phyloP scores from a whole-genome alignment of 495 filamentous ascomycete genomes.

The Neurospora sp. region DNA sequence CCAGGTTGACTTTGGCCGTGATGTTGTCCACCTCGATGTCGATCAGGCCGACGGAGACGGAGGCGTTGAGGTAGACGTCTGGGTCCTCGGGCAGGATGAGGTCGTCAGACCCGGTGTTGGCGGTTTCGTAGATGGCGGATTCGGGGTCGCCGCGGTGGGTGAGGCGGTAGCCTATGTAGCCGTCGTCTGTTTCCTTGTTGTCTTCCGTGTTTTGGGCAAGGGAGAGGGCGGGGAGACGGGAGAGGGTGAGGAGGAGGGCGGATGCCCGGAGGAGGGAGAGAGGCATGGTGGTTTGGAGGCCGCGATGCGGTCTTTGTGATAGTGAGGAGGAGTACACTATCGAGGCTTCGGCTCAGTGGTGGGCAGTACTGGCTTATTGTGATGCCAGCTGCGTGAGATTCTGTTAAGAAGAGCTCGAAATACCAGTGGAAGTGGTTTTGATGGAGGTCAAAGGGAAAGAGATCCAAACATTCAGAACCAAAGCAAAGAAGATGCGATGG shows the following conservation, averaged over 20 bases:
- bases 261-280: slow-evolving; percentile 15
- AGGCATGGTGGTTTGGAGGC: slow-evolving; percentile 6
- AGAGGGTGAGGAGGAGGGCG: slow-evolving; percentile 13
- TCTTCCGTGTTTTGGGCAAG: background rate
- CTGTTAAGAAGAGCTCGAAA: too few relatives aligned
- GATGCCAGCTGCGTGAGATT: too few relatives aligned
- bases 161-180: slow-evolving; percentile 47
- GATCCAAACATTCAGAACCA: background rate
- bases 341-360: too few relatives aligned
- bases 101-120: slow-evolving; percentile 30
- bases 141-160: slow-evolving; percentile 37
- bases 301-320: background rate
- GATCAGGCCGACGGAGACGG: slow-evolving; percentile 42
- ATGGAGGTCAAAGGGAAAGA: background rate
- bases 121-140: slow-evolving; percentile 40
- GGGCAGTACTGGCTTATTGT: too few relatives aligned
- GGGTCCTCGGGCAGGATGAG: slow-evolving; percentile 31
- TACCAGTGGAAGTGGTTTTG: too few relatives aligned
- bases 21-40: slow-evolving; percentile 45
- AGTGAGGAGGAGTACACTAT: too few relatives aligned
- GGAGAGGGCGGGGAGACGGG: slow-evolving; percentile 11
- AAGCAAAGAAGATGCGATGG: background rate
- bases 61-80: slow-evolving; percentile 48
- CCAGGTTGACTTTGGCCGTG: slow-evolving; percentile 50
- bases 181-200: slow-evolving; percentile 13